Conservation (phyloP, 2,329 filamentous ascomycete species). For the Aschersonia sp. region DNA sequence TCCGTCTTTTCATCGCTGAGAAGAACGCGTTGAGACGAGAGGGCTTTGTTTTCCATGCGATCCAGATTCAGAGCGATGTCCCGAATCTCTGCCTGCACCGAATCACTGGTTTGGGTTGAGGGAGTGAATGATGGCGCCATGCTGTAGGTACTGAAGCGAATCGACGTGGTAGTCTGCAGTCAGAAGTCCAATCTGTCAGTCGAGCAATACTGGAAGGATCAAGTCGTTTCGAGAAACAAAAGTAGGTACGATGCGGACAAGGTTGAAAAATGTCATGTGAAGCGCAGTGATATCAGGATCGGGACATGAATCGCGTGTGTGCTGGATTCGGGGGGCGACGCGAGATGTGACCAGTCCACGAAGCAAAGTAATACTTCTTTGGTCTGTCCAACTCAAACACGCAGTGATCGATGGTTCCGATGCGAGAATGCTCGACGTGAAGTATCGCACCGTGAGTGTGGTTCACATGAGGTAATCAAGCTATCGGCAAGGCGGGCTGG, state of each 20-base stretch:
- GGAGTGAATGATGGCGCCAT: constrained; percentile 46
- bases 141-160: constrained; percentile 47
- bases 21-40: constrained; percentile 58
- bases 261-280: too few species aligned
- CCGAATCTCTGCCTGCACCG: constrained; percentile 40
- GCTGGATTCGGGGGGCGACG: too few species aligned
- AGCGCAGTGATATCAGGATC: too few species aligned
- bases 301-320: too few species aligned
- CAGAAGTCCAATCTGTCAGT: constrained; percentile 7
- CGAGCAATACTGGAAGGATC: background rate
- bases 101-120: constrained; percentile 37
- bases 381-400: too few species aligned
- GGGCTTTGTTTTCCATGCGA: constrained; percentile 79
- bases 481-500: background rate
- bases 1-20: constrained; percentile 69
- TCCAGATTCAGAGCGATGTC: constrained; percentile 69
- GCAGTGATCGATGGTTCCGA: too few species aligned
- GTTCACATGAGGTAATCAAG: too few species aligned
- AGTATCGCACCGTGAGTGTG: too few species aligned
- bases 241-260: background rate
- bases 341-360: too few species aligned
- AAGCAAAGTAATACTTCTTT: too few species aligned
- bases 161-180: constrained; percentile 34
- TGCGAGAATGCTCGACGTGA: too few species aligned
- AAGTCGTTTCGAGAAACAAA: background rate